Conservation (phyloP, 805 yeast species). For the Dipodascus albidus region DNA sequence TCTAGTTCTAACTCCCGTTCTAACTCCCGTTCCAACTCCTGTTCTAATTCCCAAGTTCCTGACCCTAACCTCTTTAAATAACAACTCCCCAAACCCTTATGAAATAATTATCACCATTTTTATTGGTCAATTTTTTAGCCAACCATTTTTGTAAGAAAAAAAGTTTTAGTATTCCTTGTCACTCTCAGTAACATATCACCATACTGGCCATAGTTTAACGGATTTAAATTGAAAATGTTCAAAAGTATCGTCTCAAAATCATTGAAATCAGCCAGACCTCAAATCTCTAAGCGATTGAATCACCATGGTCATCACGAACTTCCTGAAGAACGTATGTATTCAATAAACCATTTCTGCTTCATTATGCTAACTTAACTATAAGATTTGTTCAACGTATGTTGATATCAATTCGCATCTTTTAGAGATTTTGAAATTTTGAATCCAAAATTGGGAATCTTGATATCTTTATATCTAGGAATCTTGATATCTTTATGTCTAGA, state of each 20-base stretch:
- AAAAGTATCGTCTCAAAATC: neutral
- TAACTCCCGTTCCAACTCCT: no score
- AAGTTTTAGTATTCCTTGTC: no score
- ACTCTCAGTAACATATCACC: no score
- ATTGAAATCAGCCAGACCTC: neutral
- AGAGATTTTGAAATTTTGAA: neutral
- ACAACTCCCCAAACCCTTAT: neutral
- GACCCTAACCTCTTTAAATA: no score
- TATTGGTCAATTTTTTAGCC: neutral
- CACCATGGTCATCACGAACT: neutral
- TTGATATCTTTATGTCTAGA: no score
- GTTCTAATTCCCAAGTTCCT: no score
- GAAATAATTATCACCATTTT: neutral
- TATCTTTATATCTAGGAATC: no score
- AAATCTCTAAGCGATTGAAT: neutral
- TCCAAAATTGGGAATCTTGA: no score
- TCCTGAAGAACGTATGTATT: constrained; percentile 2
- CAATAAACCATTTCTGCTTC: neutral
- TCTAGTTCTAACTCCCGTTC: no score
- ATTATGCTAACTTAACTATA: neutral
- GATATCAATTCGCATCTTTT: neutral
- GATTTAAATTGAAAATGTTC: neutral
- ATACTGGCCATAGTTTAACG: no score
- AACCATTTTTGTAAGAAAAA: neutral
- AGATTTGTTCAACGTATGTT: constrained; percentile 2